phyloP scores from a whole-genome alignment of 1,139 yeast species.

The Yamadazyma buinensis region DNA sequence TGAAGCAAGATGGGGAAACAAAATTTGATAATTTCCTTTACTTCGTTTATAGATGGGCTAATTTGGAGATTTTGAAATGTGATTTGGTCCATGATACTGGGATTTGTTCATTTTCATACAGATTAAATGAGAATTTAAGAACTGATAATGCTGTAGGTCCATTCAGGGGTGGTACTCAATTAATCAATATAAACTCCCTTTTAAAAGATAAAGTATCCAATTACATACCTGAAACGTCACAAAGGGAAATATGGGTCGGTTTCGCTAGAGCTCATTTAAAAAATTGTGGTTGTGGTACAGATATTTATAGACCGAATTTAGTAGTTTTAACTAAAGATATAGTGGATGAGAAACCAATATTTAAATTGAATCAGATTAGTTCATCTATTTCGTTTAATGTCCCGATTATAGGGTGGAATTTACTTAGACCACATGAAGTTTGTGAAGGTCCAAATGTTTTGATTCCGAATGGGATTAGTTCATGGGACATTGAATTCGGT shows the following conservation, averaged over 20 bases:
- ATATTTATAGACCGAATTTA: slow-evolving; percentile 36
- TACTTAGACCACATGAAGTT: slow-evolving; percentile 20
- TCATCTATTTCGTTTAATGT: slow-evolving; percentile 34
- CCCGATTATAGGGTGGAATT: slow-evolving; percentile 30
- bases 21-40: slow-evolving; percentile 25
- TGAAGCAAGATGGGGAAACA: too few species aligned
- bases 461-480: slow-evolving; percentile 37
- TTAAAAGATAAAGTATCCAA: slow-evolving; percentile 11
- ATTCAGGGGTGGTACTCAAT: slow-evolving; percentile 37
- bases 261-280: slow-evolving; percentile 35
- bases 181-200: slow-evolving; percentile 23
- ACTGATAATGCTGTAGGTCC: slow-evolving; percentile 25
- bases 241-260: slow-evolving; percentile 31
- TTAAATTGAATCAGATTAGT: slow-evolving; percentile 28
- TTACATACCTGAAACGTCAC: slow-evolving; percentile 10
- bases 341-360: slow-evolving; percentile 11
- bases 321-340: slow-evolving; percentile 22
- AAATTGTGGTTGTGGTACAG: slow-evolving; percentile 34
- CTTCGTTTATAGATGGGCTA: slow-evolving; percentile 37
- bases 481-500: slow-evolving; percentile 20
- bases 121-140: slow-evolving; percentile 15
- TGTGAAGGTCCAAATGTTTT: slow-evolving; percentile 28
- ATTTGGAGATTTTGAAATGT: slow-evolving; percentile 34
- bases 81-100: slow-evolving; percentile 21
- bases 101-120: slow-evolving; percentile 24